A percentile compares a stretch with the other conserved stretches of the same genome.
These are phyloP conservation scores for Zoysia pacifica DNA, from an alignment of 176 grass and related monocot genomes.

Conservation along the genomic window DNA sequence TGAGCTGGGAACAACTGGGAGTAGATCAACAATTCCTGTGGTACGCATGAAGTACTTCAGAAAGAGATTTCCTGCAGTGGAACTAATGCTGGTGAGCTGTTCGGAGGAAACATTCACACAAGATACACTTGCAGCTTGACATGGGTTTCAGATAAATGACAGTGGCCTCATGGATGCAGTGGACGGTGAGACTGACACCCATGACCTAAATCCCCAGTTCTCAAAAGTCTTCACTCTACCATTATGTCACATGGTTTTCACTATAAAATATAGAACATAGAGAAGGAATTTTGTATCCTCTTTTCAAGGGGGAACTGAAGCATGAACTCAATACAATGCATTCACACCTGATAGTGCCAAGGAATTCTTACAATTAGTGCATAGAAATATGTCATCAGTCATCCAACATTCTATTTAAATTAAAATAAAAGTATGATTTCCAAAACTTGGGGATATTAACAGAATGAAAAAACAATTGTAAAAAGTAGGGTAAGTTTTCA, in stretches of 20 bases:
- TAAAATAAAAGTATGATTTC: constrained; percentile 2
- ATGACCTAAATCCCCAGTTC: too few species aligned
- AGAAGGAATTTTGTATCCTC: too few species aligned
- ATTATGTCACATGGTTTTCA: neutral
- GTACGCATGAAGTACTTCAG: constrained; percentile 11
- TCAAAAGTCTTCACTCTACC: neutral
- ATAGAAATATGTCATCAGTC: neutral
- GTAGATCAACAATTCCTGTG: neutral
- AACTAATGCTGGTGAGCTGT: constrained; percentile 24
- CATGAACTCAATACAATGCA: too few species aligned
- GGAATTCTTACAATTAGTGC: too few species aligned
- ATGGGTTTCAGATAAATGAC: neutral
- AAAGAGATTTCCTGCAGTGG: neutral
- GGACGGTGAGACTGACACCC: too few species aligned
- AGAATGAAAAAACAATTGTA: neutral
- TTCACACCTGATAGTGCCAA: too few species aligned
- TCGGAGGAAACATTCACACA: constrained; percentile 20
- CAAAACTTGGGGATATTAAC: neutral
- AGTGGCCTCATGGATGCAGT: neutral
- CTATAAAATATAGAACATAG: neutral
- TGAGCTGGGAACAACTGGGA: constrained; percentile 6
- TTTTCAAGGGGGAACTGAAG: neutral
- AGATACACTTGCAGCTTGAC: neutral
- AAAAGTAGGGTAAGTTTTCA: neutral
- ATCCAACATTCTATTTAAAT: neutral